Evolutionary conservation across 2,329 filamentous ascomycete species (phyloP).

Genomic region (Cadophora gregata): DNA sequence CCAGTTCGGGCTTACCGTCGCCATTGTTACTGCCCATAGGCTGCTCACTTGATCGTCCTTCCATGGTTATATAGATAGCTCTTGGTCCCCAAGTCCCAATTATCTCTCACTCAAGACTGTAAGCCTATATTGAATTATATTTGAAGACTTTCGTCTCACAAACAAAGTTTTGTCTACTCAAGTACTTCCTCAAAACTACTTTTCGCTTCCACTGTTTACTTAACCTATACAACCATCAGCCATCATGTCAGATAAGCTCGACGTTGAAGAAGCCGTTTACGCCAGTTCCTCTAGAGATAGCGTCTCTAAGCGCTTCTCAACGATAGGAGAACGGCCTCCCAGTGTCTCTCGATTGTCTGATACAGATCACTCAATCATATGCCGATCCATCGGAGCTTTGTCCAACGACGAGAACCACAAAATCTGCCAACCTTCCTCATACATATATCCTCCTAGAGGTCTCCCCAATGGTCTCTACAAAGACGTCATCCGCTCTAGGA

Average conservation of each 20-base stretch:
- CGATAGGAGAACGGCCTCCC: background rate
- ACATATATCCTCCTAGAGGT: conserved; percentile 32
- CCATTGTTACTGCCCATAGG: background rate
- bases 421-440: conserved; percentile 24
- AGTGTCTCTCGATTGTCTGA: conserved; percentile 16
- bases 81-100: background rate
- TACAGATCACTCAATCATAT: conserved; percentile 14
- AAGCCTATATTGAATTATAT: too few species aligned
- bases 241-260: conserved; percentile 2
- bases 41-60: background rate
- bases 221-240: too few species aligned
- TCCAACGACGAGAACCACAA: conserved; percentile 19
- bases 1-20: conserved; percentile 12
- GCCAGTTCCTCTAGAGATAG: conserved; percentile 2
- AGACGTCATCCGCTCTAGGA: conserved; percentile 30
- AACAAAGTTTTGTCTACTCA: background rate
- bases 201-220: background rate
- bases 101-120: background rate
- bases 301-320: conserved; percentile 10
- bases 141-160: too few species aligned
- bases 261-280: conserved; percentile 2
- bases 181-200: background rate
- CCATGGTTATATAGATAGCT: background rate
- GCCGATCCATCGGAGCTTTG: conserved; percentile 17
- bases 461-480: conserved; percentile 36